These are phyloP conservation scores for Klebsormidium nitens DNA, from an alignment of 139 green algal genomes.

Conservation along the genomic window DNA sequence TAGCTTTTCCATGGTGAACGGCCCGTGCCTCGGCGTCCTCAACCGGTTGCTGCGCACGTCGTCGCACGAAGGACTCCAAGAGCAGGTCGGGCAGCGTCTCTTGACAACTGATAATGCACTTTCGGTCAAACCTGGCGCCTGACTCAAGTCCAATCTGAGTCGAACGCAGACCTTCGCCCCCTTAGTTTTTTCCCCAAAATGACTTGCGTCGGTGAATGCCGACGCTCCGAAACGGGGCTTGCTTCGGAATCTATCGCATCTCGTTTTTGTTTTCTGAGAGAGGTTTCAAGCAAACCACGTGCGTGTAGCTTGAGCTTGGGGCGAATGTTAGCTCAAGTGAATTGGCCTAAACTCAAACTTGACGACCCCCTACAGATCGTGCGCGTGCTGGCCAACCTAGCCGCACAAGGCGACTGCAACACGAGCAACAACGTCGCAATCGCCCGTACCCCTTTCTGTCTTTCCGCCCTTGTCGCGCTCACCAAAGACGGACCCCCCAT, in stretches of 20 bases:
- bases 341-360: too few relatives aligned
- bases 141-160: too few relatives aligned
- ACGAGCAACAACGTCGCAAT: constrained; percentile 11
- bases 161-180: too few relatives aligned
- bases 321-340: too few relatives aligned
- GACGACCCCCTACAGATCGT: too few relatives aligned
- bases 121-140: too few relatives aligned
- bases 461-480: constrained; percentile 8
- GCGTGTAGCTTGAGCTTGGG: too few relatives aligned
- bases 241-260: not conserved
- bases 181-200: too few relatives aligned
- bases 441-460: not conserved
- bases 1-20: constrained; percentile 9
- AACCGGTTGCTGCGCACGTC: not conserved
- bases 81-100: constrained; percentile 11
- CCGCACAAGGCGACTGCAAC: constrained; percentile 33
- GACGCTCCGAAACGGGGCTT: too few relatives aligned
- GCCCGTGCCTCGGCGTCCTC: constrained; percentile 9
- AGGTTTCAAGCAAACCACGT: constrained; percentile 9
- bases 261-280: not conserved
- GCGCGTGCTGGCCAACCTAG: constrained; percentile 22
- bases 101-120: too few relatives aligned
- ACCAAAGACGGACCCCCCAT: too few relatives aligned
- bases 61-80: constrained; percentile 12
- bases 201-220: too few relatives aligned